Evolutionary conservation across 768 basidiomycete species (phyloP).

Genomic region (Daedaleopsis nitida): DNA sequence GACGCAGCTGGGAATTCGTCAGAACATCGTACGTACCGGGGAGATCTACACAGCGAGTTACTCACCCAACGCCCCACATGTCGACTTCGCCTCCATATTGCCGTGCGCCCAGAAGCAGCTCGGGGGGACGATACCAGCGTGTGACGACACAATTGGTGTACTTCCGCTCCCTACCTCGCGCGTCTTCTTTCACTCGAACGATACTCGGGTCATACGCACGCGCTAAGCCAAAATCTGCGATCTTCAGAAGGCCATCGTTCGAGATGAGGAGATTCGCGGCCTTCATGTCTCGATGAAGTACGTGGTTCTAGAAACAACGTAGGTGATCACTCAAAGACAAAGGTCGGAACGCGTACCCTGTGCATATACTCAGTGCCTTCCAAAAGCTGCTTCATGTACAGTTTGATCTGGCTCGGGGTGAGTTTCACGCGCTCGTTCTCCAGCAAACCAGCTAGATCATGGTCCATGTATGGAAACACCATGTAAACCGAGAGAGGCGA

Average conservation of each 20-base stretch:
- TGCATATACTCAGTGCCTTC: constrained; percentile 98
- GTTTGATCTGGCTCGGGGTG: constrained; percentile 84
- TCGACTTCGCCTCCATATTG: constrained; percentile 95
- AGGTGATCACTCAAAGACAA: constrained; percentile 4
- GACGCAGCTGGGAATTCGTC: constrained; percentile 64
- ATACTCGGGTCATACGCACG: constrained; percentile 67
- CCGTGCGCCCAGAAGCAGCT: constrained; percentile 85
- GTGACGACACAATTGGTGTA: constrained; percentile 98
- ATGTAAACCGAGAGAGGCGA: constrained; percentile 85
- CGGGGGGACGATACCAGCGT: constrained; percentile 92
- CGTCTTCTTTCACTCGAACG: constrained; percentile 38
- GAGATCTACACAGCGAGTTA: constrained; percentile 7
- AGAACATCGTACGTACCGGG: not conserved
- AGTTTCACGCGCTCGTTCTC: constrained; percentile 90
- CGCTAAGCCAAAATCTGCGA: constrained; percentile 97
- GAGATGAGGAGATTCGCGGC: constrained; percentile 95
- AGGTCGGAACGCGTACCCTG: constrained; percentile 54
- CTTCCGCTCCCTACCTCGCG: constrained; percentile 57
- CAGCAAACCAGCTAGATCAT: constrained; percentile 92
- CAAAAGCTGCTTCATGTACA: constrained; percentile 95
- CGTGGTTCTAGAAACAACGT: constrained; percentile 70
- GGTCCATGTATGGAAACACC: constrained; percentile 99
- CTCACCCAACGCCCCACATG: constrained; percentile 96
- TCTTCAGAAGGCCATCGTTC: constrained; percentile 78
- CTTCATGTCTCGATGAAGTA: constrained; percentile 98